Evolutionary conservation across 768 basidiomycete species (phyloP).

Genomic region (Exidia glandulosa): DNA sequence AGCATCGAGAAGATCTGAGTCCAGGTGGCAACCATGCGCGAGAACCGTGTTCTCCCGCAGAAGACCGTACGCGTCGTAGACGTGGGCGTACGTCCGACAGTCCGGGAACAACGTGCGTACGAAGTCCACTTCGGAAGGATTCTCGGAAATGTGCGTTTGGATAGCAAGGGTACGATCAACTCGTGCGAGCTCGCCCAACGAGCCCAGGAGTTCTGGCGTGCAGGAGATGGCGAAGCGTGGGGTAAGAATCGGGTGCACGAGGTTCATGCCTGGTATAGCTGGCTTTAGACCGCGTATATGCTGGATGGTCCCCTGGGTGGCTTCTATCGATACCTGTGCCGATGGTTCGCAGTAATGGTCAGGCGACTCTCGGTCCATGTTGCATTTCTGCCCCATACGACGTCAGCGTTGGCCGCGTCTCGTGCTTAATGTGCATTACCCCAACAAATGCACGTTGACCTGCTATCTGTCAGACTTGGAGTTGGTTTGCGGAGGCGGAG

Average conservation of each 20-base stretch:
- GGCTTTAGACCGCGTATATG: conserved; percentile 52
- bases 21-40: conserved; percentile 78
- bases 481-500: not conserved
- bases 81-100: conserved; percentile 55
- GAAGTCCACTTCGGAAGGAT: conserved; percentile 55
- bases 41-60: conserved; percentile 73
- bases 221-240: conserved; percentile 96
- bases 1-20: conserved; percentile 8
- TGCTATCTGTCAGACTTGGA: conserved; percentile 8
- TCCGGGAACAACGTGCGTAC: conserved; percentile 58
- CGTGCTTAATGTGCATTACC: conserved; percentile 31
- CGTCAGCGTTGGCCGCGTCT: not conserved
- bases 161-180: conserved; percentile 55
- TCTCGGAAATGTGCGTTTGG: conserved; percentile 92
- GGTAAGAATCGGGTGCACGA: conserved; percentile 85
- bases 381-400: conserved; percentile 53
- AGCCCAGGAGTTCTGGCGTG: conserved; percentile 51
- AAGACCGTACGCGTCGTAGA: conserved; percentile 73
- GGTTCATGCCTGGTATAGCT: conserved; percentile 13
- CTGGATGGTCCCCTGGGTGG: conserved; percentile 53
- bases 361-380: conserved; percentile 72
- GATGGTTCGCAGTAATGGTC: conserved; percentile 60
- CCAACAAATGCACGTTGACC: conserved; percentile 83
- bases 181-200: conserved; percentile 51
- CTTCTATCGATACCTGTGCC: conserved; percentile 42